Conservation (phyloP, 1,284 basidiomycete species). For the Hymenochaete sp. region DNA sequence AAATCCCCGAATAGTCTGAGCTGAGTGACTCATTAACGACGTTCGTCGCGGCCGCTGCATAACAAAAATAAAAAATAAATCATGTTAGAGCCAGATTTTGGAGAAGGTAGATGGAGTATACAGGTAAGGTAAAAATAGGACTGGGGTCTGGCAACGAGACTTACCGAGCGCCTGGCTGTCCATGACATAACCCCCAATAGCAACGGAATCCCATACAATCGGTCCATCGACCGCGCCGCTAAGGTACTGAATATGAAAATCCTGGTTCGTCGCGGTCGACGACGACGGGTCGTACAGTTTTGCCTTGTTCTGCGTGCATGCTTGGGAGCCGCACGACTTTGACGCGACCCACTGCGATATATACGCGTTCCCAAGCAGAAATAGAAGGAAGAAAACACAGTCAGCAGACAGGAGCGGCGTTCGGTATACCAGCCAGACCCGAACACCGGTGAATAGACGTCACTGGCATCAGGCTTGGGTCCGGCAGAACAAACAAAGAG, state of each 20-base stretch:
- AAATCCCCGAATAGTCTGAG: constrained; percentile 47
- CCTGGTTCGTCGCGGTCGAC: constrained; percentile 31
- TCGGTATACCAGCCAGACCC: too few relatives aligned
- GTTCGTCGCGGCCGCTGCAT: constrained; percentile 42
- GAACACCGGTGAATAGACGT: too few relatives aligned
- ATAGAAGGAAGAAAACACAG: background rate
- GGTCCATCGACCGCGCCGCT: constrained; percentile 48
- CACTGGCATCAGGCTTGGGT: background rate
- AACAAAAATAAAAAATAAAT: constrained; percentile 1
- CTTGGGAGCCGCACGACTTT: constrained; percentile 39
- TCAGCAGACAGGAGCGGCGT: too few relatives aligned
- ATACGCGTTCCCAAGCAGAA: background rate
- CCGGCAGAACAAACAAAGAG: background rate
- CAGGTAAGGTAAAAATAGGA: background rate
- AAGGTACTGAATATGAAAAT: constrained; percentile 49
- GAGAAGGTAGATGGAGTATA: background rate
- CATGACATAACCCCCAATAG: constrained; percentile 50
- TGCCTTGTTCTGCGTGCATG: constrained; percentile 37
- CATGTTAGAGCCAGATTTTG: background rate
- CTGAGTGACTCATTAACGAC: constrained; percentile 49
- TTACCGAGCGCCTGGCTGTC: constrained; percentile 53
- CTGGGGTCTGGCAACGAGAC: constrained; percentile 2
- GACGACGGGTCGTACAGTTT: constrained; percentile 45
- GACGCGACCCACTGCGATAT: constrained; percentile 59
- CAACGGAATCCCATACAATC: constrained; percentile 56